Evolutionary conservation across 2,329 filamentous ascomycete species (phyloP), one percentile per base, ranked within the genome.

Genomic region (Phyllosticta citribraziliensis): DNA sequence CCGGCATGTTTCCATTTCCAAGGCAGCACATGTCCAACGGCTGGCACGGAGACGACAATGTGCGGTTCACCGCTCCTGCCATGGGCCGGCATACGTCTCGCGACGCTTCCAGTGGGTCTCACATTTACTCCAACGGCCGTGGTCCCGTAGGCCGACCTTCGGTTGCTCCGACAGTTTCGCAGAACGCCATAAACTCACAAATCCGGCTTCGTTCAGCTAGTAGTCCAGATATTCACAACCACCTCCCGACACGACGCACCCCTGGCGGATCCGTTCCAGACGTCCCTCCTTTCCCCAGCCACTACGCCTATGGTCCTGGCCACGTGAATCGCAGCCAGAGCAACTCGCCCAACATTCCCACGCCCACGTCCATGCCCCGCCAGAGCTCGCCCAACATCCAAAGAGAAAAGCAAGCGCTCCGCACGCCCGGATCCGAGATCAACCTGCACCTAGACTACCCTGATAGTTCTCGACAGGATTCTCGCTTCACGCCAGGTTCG

Each of bases 171-270:
- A 87, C 82, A 67, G 78, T 80, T 62, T 69, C 67, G 78, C 80
- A 65, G 74, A 63, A 72, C 74, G 70, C 66, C 58, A 69, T 69
- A 62, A 73, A 68, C 63, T 73, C 86, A 65, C 86, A 90, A 71
- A 86, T 88, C 70, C 83, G 91, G 66, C 87, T 89, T 76, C 84
- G 94, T 65, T 96, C 92, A 47, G 95, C 95, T 69, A 97, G 93
- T 76, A 97, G 92, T 65, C 93, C 94, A 8, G 92, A 97, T 72
- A 96, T 96, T 67, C 90, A 95, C 66, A 86, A 83, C 58, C 83
- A 86, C 58, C 81, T 82, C 65, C 65, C 79, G 84, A 70, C 73
- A 78, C 77, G 80, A 65, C 82, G 83, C 73, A 79, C 73, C 70
- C 52, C 70, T 69, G 56, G 70, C 73, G 27, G 67, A 71, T 25